These are phyloP conservation scores for Botrytis porri DNA, from an alignment of 2,329 filamentous ascomycete genomes.

Conservation along the genomic window DNA sequence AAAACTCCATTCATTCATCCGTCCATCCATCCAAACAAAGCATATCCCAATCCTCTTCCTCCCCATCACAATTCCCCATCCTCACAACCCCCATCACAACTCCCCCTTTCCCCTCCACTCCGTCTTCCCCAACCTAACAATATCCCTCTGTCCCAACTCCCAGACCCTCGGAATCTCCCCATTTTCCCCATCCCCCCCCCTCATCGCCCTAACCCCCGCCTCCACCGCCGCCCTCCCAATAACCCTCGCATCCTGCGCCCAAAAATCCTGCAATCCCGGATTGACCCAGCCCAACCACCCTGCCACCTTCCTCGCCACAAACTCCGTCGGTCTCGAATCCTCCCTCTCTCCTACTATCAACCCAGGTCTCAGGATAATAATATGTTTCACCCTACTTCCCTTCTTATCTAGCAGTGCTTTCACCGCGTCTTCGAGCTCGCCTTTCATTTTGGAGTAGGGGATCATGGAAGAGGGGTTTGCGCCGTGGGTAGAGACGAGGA, in stretches of 20 bases:
- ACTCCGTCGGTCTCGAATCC: constrained; percentile 57
- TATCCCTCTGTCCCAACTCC: constrained; percentile 48
- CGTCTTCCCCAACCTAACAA: constrained; percentile 49
- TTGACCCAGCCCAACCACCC: constrained; percentile 53
- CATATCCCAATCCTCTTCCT: background rate
- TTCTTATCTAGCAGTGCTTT: constrained; percentile 47
- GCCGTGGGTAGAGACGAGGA: constrained; percentile 45
- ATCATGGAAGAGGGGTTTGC: constrained; percentile 53
- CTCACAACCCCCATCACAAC: background rate
- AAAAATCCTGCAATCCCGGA: constrained; percentile 56
- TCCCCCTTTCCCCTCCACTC: constrained; percentile 36
- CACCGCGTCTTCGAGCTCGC: constrained; percentile 77
- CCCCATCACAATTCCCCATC: background rate
- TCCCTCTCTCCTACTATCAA: constrained; percentile 71
- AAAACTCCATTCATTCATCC: background rate
- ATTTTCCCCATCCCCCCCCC: constrained; percentile 49
- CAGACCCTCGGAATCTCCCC: constrained; percentile 46
- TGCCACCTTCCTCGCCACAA: constrained; percentile 54
- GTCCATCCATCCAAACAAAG: background rate
- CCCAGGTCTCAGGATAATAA: constrained; percentile 74
- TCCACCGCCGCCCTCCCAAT: constrained; percentile 54
- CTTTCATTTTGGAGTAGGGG: constrained; percentile 72
- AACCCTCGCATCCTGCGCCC: constrained; percentile 63
- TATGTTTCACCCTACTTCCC: constrained; percentile 64
- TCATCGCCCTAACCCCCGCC: constrained; percentile 45